These are phyloP conservation scores for Alnus rubra DNA, from an alignment of 306 rosid species.

Conservation along the genomic window DNA sequence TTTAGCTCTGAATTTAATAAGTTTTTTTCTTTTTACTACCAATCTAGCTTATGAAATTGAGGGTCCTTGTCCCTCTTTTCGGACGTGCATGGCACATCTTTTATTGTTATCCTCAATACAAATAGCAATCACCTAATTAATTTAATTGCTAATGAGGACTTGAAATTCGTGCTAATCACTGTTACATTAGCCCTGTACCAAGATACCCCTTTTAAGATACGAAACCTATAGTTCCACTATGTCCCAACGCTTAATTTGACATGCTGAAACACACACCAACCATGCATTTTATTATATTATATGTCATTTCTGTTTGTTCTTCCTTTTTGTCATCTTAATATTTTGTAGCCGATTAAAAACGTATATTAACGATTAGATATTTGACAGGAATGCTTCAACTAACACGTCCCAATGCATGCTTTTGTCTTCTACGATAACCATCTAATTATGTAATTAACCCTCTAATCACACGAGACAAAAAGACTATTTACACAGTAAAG, in stretches of 20 bases:
- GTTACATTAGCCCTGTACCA: background rate
- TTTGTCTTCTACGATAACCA: slow-evolving; percentile 28
- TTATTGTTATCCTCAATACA: background rate
- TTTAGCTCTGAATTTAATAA: background rate
- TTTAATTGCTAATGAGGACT: no score
- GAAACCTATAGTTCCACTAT: no score
- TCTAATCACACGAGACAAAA: background rate
- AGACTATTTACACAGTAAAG: background rate
- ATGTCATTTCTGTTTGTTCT: background rate
- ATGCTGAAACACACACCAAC: no score
- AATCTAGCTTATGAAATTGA: slow-evolving; percentile 34
- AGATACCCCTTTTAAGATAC: background rate
- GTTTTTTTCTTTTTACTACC: background rate
- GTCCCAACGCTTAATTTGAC: no score
- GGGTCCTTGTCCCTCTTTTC: slow-evolving; percentile 34
- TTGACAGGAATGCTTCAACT: slow-evolving; percentile 21
- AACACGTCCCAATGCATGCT: slow-evolving; percentile 16
- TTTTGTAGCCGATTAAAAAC: no score
- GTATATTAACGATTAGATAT: background rate
- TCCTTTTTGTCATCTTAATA: background rate
- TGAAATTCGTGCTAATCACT: no score
- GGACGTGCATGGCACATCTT: slow-evolving; percentile 37
- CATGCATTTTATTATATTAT: no score
- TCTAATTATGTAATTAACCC: background rate
- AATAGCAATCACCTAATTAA: no score